A percentile compares a stretch with the other conserved stretches of the same genome.
Conservation (phyloP, 2,329 filamentous ascomycete species). For the Aspergillus proliferans region DNA sequence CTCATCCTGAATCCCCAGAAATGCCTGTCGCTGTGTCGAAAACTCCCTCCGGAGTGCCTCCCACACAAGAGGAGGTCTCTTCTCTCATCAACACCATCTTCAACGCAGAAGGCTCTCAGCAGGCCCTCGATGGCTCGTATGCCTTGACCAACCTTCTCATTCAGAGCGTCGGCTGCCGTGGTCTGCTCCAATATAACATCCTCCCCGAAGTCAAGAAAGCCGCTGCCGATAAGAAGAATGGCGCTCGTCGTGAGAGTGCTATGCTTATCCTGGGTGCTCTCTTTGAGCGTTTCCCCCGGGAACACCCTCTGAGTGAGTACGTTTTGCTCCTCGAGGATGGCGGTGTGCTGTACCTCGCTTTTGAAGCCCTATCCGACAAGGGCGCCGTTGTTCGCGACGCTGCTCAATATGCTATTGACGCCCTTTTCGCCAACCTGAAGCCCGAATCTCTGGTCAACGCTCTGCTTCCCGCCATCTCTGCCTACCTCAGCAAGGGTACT, state of each 20-base stretch:
- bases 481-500: conserved; percentile 74
- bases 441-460: conserved; percentile 78
- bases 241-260: conserved; percentile 74
- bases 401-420: conserved; percentile 88
- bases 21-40: conserved; percentile 46
- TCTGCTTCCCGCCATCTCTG: conserved; percentile 66
- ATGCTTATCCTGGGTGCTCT: conserved; percentile 93
- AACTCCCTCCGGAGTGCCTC: conserved; percentile 43
- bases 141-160: conserved; percentile 58
- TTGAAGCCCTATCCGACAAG: conserved; percentile 88
- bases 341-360: conserved; percentile 62
- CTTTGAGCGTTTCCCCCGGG: conserved; percentile 78
- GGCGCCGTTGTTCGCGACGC: conserved; percentile 80
- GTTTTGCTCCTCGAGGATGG: conserved; percentile 77
- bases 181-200: conserved; percentile 56
- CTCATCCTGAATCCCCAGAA: conserved; percentile 38
- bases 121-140: conserved; percentile 63
- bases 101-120: conserved; percentile 60
- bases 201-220: conserved; percentile 65
- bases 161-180: conserved; percentile 59
- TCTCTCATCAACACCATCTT: conserved; percentile 63
- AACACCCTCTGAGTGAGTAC: conserved; percentile 72
- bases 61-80: conserved; percentile 60
- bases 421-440: conserved; percentile 71
- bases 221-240: conserved; percentile 89